These are phyloP conservation scores for Rhynchospora breviuscula DNA, from an alignment of 176 grass and related monocot genomes.

Conservation along the genomic window DNA sequence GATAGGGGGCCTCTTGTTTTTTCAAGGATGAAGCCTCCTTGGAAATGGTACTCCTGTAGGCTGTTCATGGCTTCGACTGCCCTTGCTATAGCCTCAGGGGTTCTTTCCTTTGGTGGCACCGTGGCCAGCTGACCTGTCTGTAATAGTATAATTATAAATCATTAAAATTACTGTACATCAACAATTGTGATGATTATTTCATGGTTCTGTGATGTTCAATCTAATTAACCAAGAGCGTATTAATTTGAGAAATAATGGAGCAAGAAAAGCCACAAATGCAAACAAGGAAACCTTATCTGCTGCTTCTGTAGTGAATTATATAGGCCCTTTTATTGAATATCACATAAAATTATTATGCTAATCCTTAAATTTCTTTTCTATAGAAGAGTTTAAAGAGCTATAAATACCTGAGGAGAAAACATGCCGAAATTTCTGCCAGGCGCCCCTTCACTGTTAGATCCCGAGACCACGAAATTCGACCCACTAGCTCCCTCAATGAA, in stretches of 20 bases:
- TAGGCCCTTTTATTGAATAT: not conserved
- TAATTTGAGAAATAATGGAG: not conserved
- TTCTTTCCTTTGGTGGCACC: constrained; percentile 59
- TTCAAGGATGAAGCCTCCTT: constrained; percentile 80
- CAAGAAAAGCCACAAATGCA: not conserved
- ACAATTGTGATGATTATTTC: not conserved
- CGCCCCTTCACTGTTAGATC: constrained; percentile 13
- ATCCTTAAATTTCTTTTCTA: not conserved
- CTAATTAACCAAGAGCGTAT: not conserved
- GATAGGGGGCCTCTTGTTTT: constrained; percentile 74
- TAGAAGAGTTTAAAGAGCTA: not conserved
- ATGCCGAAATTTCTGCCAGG: constrained; percentile 48
- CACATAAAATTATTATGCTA: not conserved
- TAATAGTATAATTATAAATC: not conserved
- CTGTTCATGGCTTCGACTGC: constrained; percentile 45
- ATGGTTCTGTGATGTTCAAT: not conserved
- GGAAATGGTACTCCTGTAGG: constrained; percentile 42
- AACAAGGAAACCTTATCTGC: not conserved
- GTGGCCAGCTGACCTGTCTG: constrained; percentile 67
- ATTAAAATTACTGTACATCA: not conserved
- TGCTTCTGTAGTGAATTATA: not conserved
- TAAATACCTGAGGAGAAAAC: constrained; percentile 55
- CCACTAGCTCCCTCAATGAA: constrained; percentile 83
- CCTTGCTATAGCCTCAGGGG: constrained; percentile 44
- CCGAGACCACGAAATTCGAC: constrained; percentile 43